phyloP scores from a whole-genome alignment of 2,329 filamentous ascomycete species.

The Colletotrichum incanum region DNA sequence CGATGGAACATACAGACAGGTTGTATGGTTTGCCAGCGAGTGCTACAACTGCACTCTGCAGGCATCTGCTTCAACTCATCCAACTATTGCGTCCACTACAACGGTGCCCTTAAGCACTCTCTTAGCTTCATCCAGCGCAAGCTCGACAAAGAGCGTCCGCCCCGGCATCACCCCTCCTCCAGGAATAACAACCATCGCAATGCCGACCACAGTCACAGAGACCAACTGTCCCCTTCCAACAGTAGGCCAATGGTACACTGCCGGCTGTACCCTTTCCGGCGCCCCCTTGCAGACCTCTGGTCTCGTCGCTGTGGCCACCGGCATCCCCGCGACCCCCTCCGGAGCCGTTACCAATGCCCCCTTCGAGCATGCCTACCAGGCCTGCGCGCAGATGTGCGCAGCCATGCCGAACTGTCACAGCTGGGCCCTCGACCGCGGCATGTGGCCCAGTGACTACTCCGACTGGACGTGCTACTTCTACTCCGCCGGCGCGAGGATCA shows the following conservation, averaged over 20 bases:
- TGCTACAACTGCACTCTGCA: not conserved
- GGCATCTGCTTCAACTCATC: not conserved
- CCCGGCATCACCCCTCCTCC: constrained; percentile 14
- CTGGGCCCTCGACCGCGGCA: constrained; percentile 31
- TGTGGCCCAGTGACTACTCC: constrained; percentile 25
- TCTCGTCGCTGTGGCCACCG: constrained; percentile 18
- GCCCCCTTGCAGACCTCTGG: constrained; percentile 18
- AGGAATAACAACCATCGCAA: not conserved
- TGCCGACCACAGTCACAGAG: constrained; percentile 16
- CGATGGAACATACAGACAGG: not conserved
- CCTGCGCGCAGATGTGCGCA: constrained; percentile 33
- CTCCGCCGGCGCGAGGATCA: constrained; percentile 22
- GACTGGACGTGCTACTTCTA: constrained; percentile 36
- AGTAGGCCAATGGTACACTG: constrained; percentile 20
- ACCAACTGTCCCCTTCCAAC: constrained; percentile 19
- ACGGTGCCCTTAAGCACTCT: too few relatives aligned
- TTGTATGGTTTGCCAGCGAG: not conserved
- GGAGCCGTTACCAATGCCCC: not conserved
- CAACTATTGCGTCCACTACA: too few relatives aligned
- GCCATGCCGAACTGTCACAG: constrained; percentile 15
- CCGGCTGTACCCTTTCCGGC: constrained; percentile 32
- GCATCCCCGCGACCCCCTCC: constrained; percentile 13
- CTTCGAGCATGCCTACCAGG: constrained; percentile 20
- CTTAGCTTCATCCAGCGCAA: not conserved
- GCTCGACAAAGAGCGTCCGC: not conserved